These are phyloP conservation scores for Saccharata proteae DNA, from an alignment of 2,329 filamentous ascomycete species.

Conservation along the genomic window DNA sequence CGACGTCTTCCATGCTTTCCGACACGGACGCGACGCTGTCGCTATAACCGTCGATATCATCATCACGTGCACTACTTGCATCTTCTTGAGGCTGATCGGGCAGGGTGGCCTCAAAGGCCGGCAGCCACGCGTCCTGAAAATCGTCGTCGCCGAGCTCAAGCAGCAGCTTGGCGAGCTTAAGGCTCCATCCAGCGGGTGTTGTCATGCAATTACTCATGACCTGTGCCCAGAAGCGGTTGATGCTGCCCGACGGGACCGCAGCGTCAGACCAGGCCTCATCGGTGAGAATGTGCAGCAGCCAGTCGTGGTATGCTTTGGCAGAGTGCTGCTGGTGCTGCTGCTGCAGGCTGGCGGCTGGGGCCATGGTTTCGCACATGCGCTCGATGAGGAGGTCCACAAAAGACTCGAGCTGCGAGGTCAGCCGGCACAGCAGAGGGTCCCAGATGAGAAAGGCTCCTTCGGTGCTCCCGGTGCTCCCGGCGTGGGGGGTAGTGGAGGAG, in stretches of 20 bases:
- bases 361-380: constrained; percentile 25
- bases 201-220: constrained; percentile 16
- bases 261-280: constrained; percentile 24
- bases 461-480: constrained; percentile 22
- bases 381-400: constrained; percentile 29
- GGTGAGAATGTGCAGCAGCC: constrained; percentile 37
- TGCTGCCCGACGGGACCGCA: constrained; percentile 8
- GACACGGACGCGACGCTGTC: too few species aligned
- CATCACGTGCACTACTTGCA: too few species aligned
- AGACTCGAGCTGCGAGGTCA: constrained; percentile 20
- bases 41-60: too few species aligned
- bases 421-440: constrained; percentile 24
- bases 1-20: too few species aligned
- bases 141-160: constrained; percentile 15
- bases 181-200: constrained; percentile 25
- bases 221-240: constrained; percentile 3
- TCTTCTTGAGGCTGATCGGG: too few species aligned
- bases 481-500: too few species aligned
- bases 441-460: constrained; percentile 34
- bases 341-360: constrained; percentile 15
- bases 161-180: constrained; percentile 22
- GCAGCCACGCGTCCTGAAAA: constrained; percentile 16
- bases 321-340: too few species aligned
- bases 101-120: constrained; percentile 22
- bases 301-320: constrained; percentile 34